phyloP scores from a whole-genome alignment of 1,284 basidiomycete species.

The Trichosporon faecale region DNA sequence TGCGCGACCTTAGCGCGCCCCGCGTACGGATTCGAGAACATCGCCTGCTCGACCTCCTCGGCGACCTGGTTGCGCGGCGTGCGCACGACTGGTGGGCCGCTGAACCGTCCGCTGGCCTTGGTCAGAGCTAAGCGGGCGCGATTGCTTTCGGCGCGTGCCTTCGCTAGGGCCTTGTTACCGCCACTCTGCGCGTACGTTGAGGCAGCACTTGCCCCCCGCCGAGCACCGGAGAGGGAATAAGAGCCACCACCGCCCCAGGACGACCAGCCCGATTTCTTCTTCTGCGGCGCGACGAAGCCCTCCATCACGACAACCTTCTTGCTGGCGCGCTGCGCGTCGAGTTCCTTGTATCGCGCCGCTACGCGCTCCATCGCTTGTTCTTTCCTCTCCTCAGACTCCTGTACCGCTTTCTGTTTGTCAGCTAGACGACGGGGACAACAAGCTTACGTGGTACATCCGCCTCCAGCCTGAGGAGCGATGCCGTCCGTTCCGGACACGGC shows the following conservation, averaged over 20 bases:
- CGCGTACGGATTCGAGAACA: conserved; percentile 2
- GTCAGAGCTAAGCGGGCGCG: conserved; percentile 42
- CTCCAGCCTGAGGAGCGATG: conserved; percentile 42
- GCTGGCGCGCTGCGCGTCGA: conserved; percentile 37
- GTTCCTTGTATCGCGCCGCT: conserved; percentile 38
- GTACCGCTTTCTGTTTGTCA: conserved; percentile 37
- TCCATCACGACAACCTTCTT: conserved; percentile 43
- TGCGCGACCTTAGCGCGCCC: not conserved
- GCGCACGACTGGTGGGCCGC: conserved; percentile 29
- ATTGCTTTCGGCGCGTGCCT: conserved; percentile 40
- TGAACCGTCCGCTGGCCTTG: conserved; percentile 39
- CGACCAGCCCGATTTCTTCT: conserved; percentile 4
- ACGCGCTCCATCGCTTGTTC: conserved; percentile 32
- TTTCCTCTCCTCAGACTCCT: conserved; percentile 38
- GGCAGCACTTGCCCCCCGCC: conserved; percentile 5
- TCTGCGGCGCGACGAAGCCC: conserved; percentile 20
- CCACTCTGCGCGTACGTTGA: not conserved
- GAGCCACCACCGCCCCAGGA: not conserved
- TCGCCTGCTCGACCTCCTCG: not conserved
- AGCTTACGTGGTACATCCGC: conserved; percentile 39
- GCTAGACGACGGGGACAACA: not conserved
- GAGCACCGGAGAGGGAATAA: conserved; percentile 4
- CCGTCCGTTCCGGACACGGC: conserved; percentile 31
- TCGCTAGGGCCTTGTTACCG: conserved; percentile 29
- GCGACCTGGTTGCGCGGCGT: not conserved